Base-by-base conservation (phyloP, 1,139 yeast genomes). In the Saccharomyces pastorianus region DNA sequence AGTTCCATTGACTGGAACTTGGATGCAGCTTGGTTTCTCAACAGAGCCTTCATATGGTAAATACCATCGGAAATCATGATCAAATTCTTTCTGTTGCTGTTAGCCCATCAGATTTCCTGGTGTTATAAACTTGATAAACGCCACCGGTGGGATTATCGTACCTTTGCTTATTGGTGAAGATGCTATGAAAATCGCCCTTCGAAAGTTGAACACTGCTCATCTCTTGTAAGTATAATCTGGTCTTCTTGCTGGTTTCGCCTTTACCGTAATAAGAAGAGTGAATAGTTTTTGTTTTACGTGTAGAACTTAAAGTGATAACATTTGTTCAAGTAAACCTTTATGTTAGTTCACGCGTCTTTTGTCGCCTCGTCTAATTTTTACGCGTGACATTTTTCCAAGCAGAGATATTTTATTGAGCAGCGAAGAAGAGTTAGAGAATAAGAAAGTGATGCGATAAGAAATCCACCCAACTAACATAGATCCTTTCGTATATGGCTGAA, bases 31-130 rank as follows among this genome's bases (percentile, higher is more conserved):
- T 75, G 76, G 52, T 84, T 84, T 63, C 84, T 84, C 61, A 85
- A 76, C 51, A 85, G 77, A 1, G 87, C 88, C 63, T 85, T 88
- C 56, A 83, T 75, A 46, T 78, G 74, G 66, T 77, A 82, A 23
- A 71, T 72, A 27, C 93, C 91, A 70, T 85, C 95, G 53, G 81
- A 81, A 53, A 85, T 69, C 72, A 85, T 64, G 38, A 69, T 63
- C 32, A 69, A 56, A 55, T 64, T 65, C 57, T 68, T 68, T 52
- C 67, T 64, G 47, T 59, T 65, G 32, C 61, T 58, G 44, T 64
- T 64, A 23, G 59, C 59, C 61, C 58, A 51, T 68, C 71, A 23
- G 64, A 55, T 56, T 69, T 69, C 53, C 69, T 64, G 17, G 68
- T 64, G 52, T 68, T 66, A 49, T 58, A 61, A 49, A 66, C 64